These are phyloP conservation scores for Tephrocybe sp. DNA, from an alignment of 768 basidiomycete species.

Conservation along the genomic window DNA sequence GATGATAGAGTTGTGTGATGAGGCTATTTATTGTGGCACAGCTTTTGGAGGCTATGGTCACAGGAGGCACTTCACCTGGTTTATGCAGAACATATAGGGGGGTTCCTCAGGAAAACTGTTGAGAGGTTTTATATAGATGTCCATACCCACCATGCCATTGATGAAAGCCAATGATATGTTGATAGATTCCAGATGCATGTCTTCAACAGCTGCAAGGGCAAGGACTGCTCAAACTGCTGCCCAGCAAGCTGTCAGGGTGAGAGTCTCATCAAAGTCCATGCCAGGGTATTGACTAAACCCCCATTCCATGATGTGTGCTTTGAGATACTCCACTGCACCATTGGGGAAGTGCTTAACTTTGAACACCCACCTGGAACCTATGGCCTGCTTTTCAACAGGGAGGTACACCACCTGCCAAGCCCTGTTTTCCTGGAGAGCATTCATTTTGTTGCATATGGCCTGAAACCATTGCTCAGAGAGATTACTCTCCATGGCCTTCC, in stretches of 20 bases:
- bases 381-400: slow-evolving; percentile 30
- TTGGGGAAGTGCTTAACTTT: slow-evolving; percentile 39
- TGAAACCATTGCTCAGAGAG: slow-evolving; percentile 23
- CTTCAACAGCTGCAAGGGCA: neutral
- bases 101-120: neutral
- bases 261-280: slow-evolving; percentile 38
- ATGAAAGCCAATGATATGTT: neutral
- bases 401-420: slow-evolving; percentile 35
- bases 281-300: slow-evolving; percentile 38
- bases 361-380: slow-evolving; percentile 40
- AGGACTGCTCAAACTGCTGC: neutral
- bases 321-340: slow-evolving; percentile 38
- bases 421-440: slow-evolving; percentile 22
- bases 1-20: neutral
- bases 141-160: neutral
- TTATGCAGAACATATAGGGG: too few relatives aligned
- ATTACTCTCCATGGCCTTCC: slow-evolving; percentile 19
- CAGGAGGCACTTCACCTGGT: too few relatives aligned
- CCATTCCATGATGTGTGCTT: slow-evolving; percentile 42
- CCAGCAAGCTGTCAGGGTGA: slow-evolving; percentile 19
- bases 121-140: neutral
- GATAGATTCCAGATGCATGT: neutral
- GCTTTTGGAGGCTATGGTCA: too few relatives aligned
- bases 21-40: too few relatives aligned
- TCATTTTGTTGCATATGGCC: slow-evolving; percentile 29